Conservation (phyloP, 805 yeast species). For the Nakazawaea siamensis region DNA sequence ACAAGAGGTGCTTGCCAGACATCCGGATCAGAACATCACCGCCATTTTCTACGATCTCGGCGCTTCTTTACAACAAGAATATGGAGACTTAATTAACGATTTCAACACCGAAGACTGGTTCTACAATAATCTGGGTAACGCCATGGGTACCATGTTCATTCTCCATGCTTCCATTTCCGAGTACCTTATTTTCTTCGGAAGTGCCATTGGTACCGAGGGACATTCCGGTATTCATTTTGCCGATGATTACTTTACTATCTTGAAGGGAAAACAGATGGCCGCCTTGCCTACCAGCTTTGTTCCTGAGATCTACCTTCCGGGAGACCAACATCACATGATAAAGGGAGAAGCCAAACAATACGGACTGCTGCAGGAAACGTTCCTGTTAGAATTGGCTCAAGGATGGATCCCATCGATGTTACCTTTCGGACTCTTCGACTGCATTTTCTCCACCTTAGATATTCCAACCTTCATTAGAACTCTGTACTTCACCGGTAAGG, state of each 20-base stretch:
- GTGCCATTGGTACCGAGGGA: conserved; percentile 93
- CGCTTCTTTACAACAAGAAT: conserved; percentile 45
- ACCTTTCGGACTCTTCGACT: conserved; percentile 88
- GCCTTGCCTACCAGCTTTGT: conserved; percentile 53
- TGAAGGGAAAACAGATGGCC: conserved; percentile 73
- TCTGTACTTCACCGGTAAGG: conserved; percentile 62
- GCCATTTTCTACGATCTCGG: conserved; percentile 58
- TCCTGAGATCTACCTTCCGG: conserved; percentile 76
- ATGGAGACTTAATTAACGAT: conserved; percentile 70
- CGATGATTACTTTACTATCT: conserved; percentile 92
- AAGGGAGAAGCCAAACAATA: conserved; percentile 81
- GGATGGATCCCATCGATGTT: conserved; percentile 99
- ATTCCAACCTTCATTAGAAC: conserved; percentile 61
- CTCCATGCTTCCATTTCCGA: conserved; percentile 92
- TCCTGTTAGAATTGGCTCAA: conserved; percentile 92
- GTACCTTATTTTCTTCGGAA: conserved; percentile 87
- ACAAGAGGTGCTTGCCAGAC: conserved; percentile 40
- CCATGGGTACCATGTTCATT: conserved; percentile 95
- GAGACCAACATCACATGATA: conserved; percentile 72
- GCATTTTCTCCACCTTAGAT: conserved; percentile 75
- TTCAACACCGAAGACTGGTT: conserved; percentile 82
- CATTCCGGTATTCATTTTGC: conserved; percentile 95
- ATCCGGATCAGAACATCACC: conserved; percentile 53
- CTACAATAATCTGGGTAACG: conserved; percentile 97
- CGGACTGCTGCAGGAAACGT: conserved; percentile 71